These are phyloP conservation scores for Aspergillus quadrilineatus DNA, from an alignment of 2,329 filamentous ascomycete species.

Conservation along the genomic window DNA sequence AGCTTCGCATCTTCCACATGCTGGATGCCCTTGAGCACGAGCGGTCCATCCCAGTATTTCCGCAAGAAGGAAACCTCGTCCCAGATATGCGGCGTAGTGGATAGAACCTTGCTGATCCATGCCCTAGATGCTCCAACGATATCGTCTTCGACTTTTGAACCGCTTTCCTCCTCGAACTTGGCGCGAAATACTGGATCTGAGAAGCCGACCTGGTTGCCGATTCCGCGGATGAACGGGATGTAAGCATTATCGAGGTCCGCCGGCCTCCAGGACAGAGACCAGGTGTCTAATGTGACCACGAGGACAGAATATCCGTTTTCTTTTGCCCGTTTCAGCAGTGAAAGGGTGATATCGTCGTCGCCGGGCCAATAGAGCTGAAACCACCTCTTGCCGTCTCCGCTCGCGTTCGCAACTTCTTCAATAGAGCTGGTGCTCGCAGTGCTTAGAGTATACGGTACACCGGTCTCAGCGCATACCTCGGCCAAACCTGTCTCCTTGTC, in stretches of 20 bases:
- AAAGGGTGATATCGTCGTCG: constrained; percentile 64
- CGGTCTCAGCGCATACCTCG: constrained; percentile 58
- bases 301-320: constrained; percentile 63
- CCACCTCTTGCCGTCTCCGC: constrained; percentile 61
- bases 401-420: constrained; percentile 64
- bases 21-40: constrained; percentile 62
- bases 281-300: constrained; percentile 72
- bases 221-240: constrained; percentile 56
- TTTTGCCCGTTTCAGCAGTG: constrained; percentile 62
- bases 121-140: constrained; percentile 50
- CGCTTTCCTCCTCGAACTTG: constrained; percentile 54
- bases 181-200: constrained; percentile 65
- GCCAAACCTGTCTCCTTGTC: constrained; percentile 66
- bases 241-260: constrained; percentile 62
- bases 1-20: constrained; percentile 50
- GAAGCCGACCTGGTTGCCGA: constrained; percentile 63
- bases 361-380: constrained; percentile 75
- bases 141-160: constrained; percentile 49
- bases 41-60: constrained; percentile 62
- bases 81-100: constrained; percentile 58
- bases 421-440: constrained; percentile 65
- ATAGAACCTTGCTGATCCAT: constrained; percentile 57
- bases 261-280: constrained; percentile 65
- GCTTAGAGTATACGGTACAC: constrained; percentile 66
- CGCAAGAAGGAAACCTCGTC: constrained; percentile 60